Percentiles rank a stretch among this genome's conserved stretches.
phyloP scores from a whole-genome alignment of 1,284 basidiomycete species.

The Phellinidium pouzarii region DNA sequence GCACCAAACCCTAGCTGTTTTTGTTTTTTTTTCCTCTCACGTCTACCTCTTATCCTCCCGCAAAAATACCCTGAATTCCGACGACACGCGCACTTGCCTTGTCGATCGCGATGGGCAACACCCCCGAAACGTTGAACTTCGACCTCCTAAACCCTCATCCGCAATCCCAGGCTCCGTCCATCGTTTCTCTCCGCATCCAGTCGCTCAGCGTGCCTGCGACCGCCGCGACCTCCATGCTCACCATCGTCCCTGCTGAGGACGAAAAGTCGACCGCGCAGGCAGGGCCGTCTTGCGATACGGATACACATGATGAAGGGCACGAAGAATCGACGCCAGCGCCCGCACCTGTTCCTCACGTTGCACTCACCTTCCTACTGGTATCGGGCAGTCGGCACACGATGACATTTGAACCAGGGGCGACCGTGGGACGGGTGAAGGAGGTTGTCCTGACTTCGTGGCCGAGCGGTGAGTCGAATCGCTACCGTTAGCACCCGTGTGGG shows the following conservation, averaged over 20 bases:
- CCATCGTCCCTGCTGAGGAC: slow-evolving; percentile 16
- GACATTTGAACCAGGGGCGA: slow-evolving; percentile 73
- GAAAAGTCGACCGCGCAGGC: slow-evolving; percentile 4
- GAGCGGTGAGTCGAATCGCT: slow-evolving; percentile 43
- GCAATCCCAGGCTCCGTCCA: slow-evolving; percentile 12
- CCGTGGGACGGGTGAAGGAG: slow-evolving; percentile 77
- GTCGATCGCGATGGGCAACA: neutral
- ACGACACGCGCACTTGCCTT: too few species aligned
- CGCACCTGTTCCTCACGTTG: slow-evolving; percentile 47
- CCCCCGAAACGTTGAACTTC: neutral
- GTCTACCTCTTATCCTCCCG: too few species aligned
- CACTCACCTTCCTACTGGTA: slow-evolving; percentile 71
- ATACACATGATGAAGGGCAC: neutral
- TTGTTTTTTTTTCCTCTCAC: too few species aligned
- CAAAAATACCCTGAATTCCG: too few species aligned
- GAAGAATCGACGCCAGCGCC: neutral
- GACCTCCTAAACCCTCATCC: neutral
- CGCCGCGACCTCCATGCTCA: slow-evolving; percentile 18
- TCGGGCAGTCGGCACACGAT: slow-evolving; percentile 68
- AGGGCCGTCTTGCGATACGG: neutral
- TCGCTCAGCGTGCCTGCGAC: slow-evolving; percentile 13
- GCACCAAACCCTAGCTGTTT: too few species aligned
- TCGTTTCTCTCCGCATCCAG: slow-evolving; percentile 11
- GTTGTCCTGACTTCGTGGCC: slow-evolving; percentile 83
- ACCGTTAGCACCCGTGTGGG: neutral